Base-by-base conservation (phyloP, 208 protist genomes). In the Trypanosomatidae sp. region DNA sequence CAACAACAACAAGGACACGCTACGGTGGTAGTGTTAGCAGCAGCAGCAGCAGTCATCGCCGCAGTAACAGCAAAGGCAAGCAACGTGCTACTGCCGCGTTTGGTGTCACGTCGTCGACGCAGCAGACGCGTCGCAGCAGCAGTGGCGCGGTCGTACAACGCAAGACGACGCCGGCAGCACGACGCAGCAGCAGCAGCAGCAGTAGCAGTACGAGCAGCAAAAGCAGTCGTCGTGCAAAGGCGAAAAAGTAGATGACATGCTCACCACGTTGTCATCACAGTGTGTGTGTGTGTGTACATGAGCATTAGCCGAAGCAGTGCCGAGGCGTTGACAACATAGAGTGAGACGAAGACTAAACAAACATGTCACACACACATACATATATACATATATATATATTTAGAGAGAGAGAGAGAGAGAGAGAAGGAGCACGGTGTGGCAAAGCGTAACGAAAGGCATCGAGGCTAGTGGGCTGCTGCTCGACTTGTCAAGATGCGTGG, bases 311-410 rank as follows among this genome's bases (percentile, higher is more conserved):
- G 30, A n/a, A 15, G 11, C 11, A 35, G 11, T 35, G 11, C n/a
- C 11, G n/a, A 35, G 30, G n/a, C n/a, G 11, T 35, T 35, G n/a
- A n/a, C 30, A 35, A 35, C 30, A 35, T n/a, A 35, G 30, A 11
- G n/a, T 15, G 30, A 15, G n/a, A 35, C 30, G 11, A 11, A 15
- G n/a, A 35, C 11, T 35, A 35, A 35, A 35, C 30, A 15, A 35
- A 15, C 13, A 27, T 6, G 10, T 47, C 6, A 7, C 5, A 38
- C 16, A 27, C 22, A 30, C 15, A 30, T 30, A 38, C 15, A 38
- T 43, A 11, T 48, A 24, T 43, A 43, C 8, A 6, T 51, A 51
- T 41, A 16, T 4, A 44, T 35, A 44, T 8, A 23, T 46, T 49
- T n/a, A n/a, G n/a, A n/a, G n/a, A n/a, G n/a, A n/a, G n/a, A n/a